Percentiles rank a stretch among this genome's conserved stretches.
These are phyloP conservation scores for Rhodotorula paludigena DNA, from an alignment of 768 basidiomycete genomes.

Conservation along the genomic window DNA sequence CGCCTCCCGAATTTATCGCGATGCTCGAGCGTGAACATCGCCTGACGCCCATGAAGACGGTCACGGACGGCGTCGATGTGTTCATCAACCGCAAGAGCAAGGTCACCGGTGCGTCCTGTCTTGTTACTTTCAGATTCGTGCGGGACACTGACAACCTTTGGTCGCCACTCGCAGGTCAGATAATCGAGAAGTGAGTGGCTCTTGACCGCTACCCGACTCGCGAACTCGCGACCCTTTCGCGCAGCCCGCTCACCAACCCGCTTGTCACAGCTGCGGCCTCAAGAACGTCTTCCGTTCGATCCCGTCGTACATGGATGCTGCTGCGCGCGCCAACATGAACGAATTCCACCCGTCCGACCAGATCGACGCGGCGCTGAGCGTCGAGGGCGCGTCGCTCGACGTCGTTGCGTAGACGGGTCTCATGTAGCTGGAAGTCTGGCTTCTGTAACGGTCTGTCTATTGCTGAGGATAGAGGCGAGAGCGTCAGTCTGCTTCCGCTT, in stretches of 20 bases:
- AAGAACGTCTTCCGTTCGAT: slow-evolving; percentile 20
- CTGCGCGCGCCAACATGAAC: slow-evolving; percentile 9
- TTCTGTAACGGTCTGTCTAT: too few species aligned
- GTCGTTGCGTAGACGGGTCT: background rate
- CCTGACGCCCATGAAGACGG: slow-evolving; percentile 31
- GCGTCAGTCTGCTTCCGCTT: too few species aligned
- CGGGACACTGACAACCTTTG: background rate
- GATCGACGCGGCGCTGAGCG: background rate
- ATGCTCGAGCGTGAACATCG: slow-evolving; percentile 20
- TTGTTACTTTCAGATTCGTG: too few species aligned
- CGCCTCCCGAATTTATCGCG: slow-evolving; percentile 23
- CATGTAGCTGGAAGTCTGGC: background rate
- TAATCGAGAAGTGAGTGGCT: slow-evolving; percentile 21
- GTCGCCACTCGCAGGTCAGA: slow-evolving; percentile 11
- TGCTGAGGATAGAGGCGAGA: too few species aligned
- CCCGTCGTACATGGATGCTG: background rate
- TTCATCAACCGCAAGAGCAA: slow-evolving; percentile 18
- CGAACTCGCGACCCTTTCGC: too few species aligned
- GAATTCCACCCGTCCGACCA: slow-evolving; percentile 13
- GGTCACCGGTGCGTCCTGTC: slow-evolving; percentile 17
- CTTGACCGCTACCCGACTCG: too few species aligned
- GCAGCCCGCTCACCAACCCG: too few species aligned
- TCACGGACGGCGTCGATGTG: slow-evolving; percentile 24
- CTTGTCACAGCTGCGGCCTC: slow-evolving; percentile 3
- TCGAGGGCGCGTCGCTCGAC: slow-evolving; percentile 7